A percentile compares a stretch with the other conserved stretches of the same genome.
phyloP scores from a whole-genome alignment of 2,329 filamentous ascomycete genomes.

The Juglanconis oblonga region DNA sequence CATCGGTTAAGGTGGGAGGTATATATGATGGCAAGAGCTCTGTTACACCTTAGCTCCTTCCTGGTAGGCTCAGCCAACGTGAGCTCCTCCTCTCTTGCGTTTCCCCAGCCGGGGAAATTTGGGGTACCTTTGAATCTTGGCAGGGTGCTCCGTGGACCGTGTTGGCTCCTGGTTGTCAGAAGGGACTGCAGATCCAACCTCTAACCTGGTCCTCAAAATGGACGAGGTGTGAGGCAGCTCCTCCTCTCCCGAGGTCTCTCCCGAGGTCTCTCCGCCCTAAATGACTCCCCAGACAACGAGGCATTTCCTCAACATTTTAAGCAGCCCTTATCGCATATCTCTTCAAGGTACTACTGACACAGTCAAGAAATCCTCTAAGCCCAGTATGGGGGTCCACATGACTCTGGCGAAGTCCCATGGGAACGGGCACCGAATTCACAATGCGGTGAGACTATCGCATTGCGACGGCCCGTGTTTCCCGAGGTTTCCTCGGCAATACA shows the following conservation, averaged over 20 bases:
- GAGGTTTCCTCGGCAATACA: constrained; percentile 3
- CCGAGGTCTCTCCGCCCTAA: too few species aligned
- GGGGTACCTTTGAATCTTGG: background rate
- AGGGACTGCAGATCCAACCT: too few species aligned
- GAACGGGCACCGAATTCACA: background rate
- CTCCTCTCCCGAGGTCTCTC: too few species aligned
- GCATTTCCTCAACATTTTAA: background rate
- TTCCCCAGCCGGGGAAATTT: background rate
- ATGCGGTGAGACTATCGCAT: background rate
- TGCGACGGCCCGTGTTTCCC: background rate
- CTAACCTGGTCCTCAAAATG: too few species aligned
- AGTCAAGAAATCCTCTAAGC: background rate
- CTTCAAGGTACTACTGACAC: background rate
- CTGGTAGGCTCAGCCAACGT: background rate
- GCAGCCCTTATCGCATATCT: too few species aligned
- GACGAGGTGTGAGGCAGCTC: too few species aligned
- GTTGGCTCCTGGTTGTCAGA: too few species aligned
- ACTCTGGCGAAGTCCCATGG: background rate
- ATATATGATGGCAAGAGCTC: background rate
- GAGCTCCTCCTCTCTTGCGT: background rate
- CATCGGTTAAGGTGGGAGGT: background rate
- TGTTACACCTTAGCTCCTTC: constrained; percentile 16
- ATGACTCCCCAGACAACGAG: background rate
- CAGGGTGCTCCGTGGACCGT: background rate
- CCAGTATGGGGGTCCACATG: background rate